Evolutionary conservation across 2,329 filamentous ascomycete species (phyloP).

Genomic region (Westerdykella aurantiaca): DNA sequence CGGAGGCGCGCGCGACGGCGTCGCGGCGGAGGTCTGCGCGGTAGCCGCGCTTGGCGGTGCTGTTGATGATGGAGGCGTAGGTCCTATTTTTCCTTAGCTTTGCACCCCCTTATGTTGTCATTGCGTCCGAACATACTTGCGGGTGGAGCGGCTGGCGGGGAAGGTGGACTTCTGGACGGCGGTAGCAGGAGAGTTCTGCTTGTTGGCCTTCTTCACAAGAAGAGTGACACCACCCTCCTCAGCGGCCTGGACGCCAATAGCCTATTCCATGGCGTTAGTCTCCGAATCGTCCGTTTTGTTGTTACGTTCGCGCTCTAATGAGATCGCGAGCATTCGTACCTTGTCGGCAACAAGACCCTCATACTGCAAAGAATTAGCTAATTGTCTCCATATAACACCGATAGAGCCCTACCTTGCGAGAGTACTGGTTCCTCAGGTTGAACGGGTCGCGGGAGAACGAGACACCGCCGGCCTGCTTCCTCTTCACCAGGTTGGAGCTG

Average conservation of each 20-base stretch:
- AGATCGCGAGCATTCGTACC: constrained; percentile 49
- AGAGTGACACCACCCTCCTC: constrained; percentile 77
- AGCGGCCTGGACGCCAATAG: constrained; percentile 69
- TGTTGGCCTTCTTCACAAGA: constrained; percentile 75
- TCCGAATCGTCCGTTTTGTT: background rate
- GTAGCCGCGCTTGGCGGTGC: constrained; percentile 79
- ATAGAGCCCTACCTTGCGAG: constrained; percentile 66
- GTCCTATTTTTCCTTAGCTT: constrained; percentile 51
- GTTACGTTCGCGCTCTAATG: background rate
- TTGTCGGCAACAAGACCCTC: constrained; percentile 91
- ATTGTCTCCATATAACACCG: constrained; percentile 4
- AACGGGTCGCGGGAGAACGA: constrained; percentile 92
- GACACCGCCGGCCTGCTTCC: constrained; percentile 68
- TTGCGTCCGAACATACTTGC: constrained; percentile 60
- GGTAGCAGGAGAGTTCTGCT: constrained; percentile 67
- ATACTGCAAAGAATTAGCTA: constrained; percentile 51
- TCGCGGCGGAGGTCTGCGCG: constrained; percentile 49
- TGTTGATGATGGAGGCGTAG: constrained; percentile 82
- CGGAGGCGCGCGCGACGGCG: constrained; percentile 81
- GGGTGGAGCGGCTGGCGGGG: constrained; percentile 65
- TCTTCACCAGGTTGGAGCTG: constrained; percentile 91
- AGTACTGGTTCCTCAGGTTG: constrained; percentile 88
- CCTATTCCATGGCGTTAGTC: constrained; percentile 46
- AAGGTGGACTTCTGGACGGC: constrained; percentile 61
- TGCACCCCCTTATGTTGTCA: background rate